Conservation (phyloP, 192 early-diverging fungal species). For the Chytriomyces hyalinus region DNA sequence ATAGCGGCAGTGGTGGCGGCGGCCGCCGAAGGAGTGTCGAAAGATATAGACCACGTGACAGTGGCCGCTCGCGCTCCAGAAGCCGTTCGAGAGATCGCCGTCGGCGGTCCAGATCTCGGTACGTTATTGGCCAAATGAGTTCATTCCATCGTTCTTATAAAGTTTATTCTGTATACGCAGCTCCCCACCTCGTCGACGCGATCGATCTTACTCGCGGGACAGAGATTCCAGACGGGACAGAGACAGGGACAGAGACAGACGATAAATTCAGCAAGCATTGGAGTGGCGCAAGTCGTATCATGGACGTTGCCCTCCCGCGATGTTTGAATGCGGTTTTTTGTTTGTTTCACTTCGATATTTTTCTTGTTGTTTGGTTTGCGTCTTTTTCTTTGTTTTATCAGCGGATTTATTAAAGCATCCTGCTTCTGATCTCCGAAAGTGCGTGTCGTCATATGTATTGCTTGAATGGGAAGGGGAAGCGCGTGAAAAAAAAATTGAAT, state of each 20-base stretch:
- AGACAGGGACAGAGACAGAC: background rate
- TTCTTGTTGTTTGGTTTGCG: background rate
- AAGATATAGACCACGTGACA: conserved; percentile 7
- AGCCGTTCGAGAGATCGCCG: conserved; percentile 5
- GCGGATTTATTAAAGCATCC: background rate
- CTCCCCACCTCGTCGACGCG: conserved; percentile 23
- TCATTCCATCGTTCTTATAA: background rate
- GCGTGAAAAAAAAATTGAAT: too few relatives aligned
- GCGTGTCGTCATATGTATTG: background rate
- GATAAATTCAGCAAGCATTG: background rate
- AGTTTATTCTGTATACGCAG: background rate
- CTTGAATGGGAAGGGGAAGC: background rate
- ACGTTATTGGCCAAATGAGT: background rate
- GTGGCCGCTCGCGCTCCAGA: background rate
- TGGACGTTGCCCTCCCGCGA: too few relatives aligned
- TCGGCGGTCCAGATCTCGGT: conserved; percentile 9
- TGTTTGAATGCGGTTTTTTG: background rate
- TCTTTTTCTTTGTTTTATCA: conserved; percentile 16
- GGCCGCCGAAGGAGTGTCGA: conserved; percentile 15
- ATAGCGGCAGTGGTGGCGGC: background rate
- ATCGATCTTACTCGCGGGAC: conserved; percentile 27
- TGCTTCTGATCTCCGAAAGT: background rate
- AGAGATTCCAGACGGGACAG: conserved; percentile 22
- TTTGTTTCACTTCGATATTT: background rate
- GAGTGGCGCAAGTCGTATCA: too few relatives aligned